Evolutionary conservation across 2,329 filamentous ascomycete species (phyloP).

Genomic region (Furcasterigmium furcatum): DNA sequence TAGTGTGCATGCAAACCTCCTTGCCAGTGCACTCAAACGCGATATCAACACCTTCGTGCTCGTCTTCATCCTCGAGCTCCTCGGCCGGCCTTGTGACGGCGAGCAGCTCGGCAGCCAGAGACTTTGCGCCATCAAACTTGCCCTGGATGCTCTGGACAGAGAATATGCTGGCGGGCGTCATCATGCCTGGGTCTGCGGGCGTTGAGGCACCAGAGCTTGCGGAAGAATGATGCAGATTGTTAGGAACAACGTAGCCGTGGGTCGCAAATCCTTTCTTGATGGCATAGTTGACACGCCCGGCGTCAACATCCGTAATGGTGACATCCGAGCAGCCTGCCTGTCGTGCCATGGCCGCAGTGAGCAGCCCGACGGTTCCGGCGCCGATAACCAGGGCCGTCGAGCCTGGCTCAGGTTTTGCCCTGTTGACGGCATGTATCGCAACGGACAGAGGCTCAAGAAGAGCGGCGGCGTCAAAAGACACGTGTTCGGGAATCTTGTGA

Average conservation of each 20-base stretch:
- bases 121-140: slow-evolving; percentile 48
- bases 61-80: slow-evolving; percentile 31
- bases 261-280: slow-evolving; percentile 57
- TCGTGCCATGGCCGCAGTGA: slow-evolving; percentile 60
- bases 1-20: slow-evolving; percentile 69
- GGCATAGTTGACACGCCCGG: slow-evolving; percentile 57
- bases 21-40: slow-evolving; percentile 78
- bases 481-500: slow-evolving; percentile 58
- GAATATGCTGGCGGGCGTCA: slow-evolving; percentile 42
- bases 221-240: slow-evolving; percentile 36
- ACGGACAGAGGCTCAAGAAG: slow-evolving; percentile 61
- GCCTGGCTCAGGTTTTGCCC: slow-evolving; percentile 47
- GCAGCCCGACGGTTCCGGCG: slow-evolving; percentile 59
- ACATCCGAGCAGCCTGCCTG: slow-evolving; percentile 57
- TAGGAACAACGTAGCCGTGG: slow-evolving; percentile 52
- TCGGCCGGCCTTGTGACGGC: slow-evolving; percentile 27
- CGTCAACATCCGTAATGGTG: slow-evolving; percentile 59
- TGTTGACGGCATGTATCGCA: slow-evolving; percentile 58
- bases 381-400: slow-evolving; percentile 62
- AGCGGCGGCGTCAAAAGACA: slow-evolving; percentile 58
- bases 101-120: slow-evolving; percentile 46
- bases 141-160: slow-evolving; percentile 43
- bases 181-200: slow-evolving; percentile 32
- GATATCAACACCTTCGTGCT: slow-evolving; percentile 64
- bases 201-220: slow-evolving; percentile 47